Percentiles rank a stretch among this genome's conserved stretches.
These are phyloP conservation scores for Plasmodium gaboni DNA, from an alignment of 169 alveolate genomes.

Conservation along the genomic window DNA sequence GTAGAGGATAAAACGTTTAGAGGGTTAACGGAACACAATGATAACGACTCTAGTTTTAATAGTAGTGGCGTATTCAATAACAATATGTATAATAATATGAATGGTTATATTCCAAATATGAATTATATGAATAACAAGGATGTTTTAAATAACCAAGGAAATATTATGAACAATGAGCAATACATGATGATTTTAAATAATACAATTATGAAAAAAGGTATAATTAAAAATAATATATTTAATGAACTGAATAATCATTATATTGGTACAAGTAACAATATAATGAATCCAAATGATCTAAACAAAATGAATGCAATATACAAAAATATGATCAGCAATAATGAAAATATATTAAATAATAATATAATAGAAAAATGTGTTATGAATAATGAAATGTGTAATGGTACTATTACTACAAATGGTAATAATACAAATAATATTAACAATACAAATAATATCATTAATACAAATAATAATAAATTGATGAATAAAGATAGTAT, in stretches of 20 bases:
- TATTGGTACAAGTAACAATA: neutral
- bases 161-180: slow-evolving; percentile 11
- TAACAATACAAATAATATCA: neutral
- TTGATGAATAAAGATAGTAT: slow-evolving; percentile 7
- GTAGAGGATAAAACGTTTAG: too few relatives aligned
- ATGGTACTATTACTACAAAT: neutral
- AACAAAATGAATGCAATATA: neutral
- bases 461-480: neutral
- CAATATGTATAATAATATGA: slow-evolving; percentile 16
- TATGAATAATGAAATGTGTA: neutral
- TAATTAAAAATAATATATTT: slow-evolving; percentile 5
- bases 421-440: neutral
- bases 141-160: slow-evolving; percentile 1
- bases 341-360: neutral
- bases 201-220: slow-evolving; percentile 9
- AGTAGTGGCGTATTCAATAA: neutral
- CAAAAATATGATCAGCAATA: slow-evolving; percentile 8
- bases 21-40: too few relatives aligned
- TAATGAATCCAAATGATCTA: neutral
- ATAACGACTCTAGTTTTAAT: neutral
- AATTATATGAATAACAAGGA: neutral
- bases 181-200: slow-evolving; percentile 21
- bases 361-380: neutral
- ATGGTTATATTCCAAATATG: slow-evolving; percentile 2
- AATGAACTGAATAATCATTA: slow-evolving; percentile 25